Base-by-base conservation (phyloP, 192 early-diverging fungal genomes). In the Coemansia interrupta region DNA sequence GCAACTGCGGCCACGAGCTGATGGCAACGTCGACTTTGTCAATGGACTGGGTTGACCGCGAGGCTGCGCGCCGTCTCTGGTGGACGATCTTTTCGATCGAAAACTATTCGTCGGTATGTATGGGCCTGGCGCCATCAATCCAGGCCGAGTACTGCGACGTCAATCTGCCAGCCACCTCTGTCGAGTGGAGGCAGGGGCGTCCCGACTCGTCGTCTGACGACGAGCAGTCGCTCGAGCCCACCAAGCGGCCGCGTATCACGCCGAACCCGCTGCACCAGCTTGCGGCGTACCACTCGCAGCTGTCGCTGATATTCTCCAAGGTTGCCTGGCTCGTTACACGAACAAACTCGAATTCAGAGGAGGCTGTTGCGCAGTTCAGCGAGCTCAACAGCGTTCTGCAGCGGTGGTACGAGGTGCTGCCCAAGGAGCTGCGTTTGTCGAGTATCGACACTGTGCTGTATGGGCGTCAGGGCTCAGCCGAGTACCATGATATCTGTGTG, bases 61-160 rank as follows among this genome's bases (percentile, higher is more conserved):
- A 78, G 60, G 62, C 70, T n/a, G 75, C 70, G 29, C 65, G 75
- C 19, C 58, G 75, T n/a, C 41, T 78, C 60, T 78, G 75, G 75
- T 78, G 75, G 75, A 68, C 62, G 12, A 73, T 78, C 11, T 78
- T 78, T 19, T 64, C 69, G 11, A 54, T 78, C 30, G 75, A 78
- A 24, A 78, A 78, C 75, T 78, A 78, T 66, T 64, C 70, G 41
- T 72, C 75, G 4, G 70, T 72, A 8, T 78, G 70, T 59, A 62
- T 78, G 66, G 69, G 69, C 0, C 54, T 78, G 49, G 58, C 70
- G 66, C 75, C 75, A 36, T 78, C 75, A 60, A 69, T 78, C 45
- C 75, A 78, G 60, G 75, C 75, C 28, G 75, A 78, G 57, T 72
- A 68, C 51, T 78, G 75, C 46, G 63, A 78, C 51, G 70, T 78